A percentile compares a stretch with the other conserved stretches of the same genome.
Evolutionary conservation across 2,329 filamentous ascomycete species (phyloP).

Genomic region (Cryphonectria naterciae): DNA sequence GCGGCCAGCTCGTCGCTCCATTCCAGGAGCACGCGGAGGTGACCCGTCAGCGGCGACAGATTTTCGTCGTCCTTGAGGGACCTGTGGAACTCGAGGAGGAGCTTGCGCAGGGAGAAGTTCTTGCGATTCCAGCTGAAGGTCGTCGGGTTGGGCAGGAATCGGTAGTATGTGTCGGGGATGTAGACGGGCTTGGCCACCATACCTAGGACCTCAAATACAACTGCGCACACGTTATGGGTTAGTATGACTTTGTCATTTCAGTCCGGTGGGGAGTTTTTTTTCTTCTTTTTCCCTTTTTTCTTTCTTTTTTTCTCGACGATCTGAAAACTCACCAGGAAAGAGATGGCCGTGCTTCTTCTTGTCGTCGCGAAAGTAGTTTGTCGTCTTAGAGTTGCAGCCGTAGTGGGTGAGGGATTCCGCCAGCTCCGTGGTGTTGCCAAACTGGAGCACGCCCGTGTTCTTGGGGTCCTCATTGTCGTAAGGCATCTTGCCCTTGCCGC

Average conservation of each 20-base stretch:
- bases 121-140: slow-evolving; percentile 57
- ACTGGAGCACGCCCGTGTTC: slow-evolving; percentile 49
- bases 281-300: no score
- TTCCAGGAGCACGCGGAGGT: slow-evolving; percentile 25
- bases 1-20: slow-evolving; percentile 22
- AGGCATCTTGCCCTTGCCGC: slow-evolving; percentile 30
- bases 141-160: slow-evolving; percentile 61
- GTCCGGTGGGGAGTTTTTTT: no score
- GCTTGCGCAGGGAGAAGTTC: slow-evolving; percentile 48
- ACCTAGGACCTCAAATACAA: slow-evolving; percentile 62
- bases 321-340: slow-evolving; percentile 49
- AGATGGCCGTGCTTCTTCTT: slow-evolving; percentile 50
- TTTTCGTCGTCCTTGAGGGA: slow-evolving; percentile 35
- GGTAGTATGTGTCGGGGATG: slow-evolving; percentile 53
- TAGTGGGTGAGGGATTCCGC: slow-evolving; percentile 56
- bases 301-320: no score
- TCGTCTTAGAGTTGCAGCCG: slow-evolving; percentile 57
- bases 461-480: slow-evolving; percentile 43
- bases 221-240: slow-evolving; percentile 38
- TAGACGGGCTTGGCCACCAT: slow-evolving; percentile 59
- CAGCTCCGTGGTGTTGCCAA: slow-evolving; percentile 55
- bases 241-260: no score
- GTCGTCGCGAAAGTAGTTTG: slow-evolving; percentile 47
- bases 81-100: slow-evolving; percentile 45
- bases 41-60: slow-evolving; percentile 17